A percentile compares a stretch with the other conserved stretches of the same genome.
Conservation (phyloP, 306 rosid genomes). For the Astragalus glycyphyllos region DNA sequence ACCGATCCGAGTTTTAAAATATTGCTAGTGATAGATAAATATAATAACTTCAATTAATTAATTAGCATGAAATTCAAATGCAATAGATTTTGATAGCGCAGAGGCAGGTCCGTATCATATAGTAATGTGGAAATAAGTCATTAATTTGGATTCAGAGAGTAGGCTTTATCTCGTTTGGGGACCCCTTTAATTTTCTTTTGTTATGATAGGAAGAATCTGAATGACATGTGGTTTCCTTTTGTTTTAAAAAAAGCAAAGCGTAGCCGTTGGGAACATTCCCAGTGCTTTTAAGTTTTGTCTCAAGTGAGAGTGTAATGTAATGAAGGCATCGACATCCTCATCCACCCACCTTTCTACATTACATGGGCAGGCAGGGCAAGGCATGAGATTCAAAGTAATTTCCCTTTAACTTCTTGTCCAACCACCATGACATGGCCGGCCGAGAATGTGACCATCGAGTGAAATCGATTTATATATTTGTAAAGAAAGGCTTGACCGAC, state of each 20-base stretch:
- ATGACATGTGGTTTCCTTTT: slow-evolving; percentile 25
- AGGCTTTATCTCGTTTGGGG: slow-evolving; percentile 50
- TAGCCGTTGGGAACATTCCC: slow-evolving; percentile 75
- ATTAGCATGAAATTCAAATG: too few relatives aligned
- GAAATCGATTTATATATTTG: too few relatives aligned
- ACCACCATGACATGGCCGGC: too few relatives aligned
- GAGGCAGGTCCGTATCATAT: too few relatives aligned
- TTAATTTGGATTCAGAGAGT: slow-evolving; percentile 48
- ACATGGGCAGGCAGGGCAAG: slow-evolving; percentile 39
- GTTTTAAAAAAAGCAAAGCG: slow-evolving; percentile 35
- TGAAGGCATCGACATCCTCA: background rate
- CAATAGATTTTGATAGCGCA: too few relatives aligned
- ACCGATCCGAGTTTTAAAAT: too few relatives aligned
- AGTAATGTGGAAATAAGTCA: slow-evolving; percentile 27
- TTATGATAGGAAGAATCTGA: slow-evolving; percentile 53
- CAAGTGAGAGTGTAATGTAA: background rate
- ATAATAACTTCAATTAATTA: too few relatives aligned
- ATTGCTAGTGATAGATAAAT: too few relatives aligned
- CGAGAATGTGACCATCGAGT: background rate
- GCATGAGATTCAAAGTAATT: slow-evolving; percentile 68
- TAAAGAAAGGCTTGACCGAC: background rate
- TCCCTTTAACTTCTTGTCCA: slow-evolving; percentile 38
- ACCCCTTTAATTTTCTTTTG: slow-evolving; percentile 24
- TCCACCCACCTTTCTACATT: slow-evolving; percentile 37
- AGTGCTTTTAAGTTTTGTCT: slow-evolving; percentile 61